phyloP scores from a whole-genome alignment of 83 land plant species.

The Larix sibirica region DNA sequence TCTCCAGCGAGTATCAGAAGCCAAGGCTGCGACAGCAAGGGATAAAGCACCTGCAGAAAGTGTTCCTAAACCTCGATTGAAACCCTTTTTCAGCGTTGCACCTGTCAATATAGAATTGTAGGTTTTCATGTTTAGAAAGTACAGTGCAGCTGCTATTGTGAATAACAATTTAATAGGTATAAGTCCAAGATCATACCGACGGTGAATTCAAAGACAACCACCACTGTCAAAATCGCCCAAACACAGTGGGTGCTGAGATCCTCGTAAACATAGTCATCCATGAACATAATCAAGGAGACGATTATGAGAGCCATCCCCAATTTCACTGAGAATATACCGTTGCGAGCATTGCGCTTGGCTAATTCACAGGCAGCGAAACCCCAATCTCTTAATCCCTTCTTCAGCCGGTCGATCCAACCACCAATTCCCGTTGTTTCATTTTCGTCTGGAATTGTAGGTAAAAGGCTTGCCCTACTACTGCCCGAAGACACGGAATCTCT shows the following conservation, averaged over 20 bases:
- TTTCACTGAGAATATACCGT: slow-evolving; percentile 24
- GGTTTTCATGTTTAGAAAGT: too few relatives aligned
- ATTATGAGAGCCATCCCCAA: slow-evolving; percentile 57
- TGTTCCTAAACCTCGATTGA: slow-evolving; percentile 64
- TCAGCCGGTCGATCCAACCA: too few relatives aligned
- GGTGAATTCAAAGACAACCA: slow-evolving; percentile 65
- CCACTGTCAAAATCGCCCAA: slow-evolving; percentile 85
- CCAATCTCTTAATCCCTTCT: too few relatives aligned
- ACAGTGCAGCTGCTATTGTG: too few relatives aligned
- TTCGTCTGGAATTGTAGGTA: too few relatives aligned
- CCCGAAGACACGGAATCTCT: too few relatives aligned
- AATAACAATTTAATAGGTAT: too few relatives aligned
- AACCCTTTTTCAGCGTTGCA: slow-evolving; percentile 70
- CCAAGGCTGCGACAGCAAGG: slow-evolving; percentile 31
- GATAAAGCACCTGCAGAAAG: slow-evolving; percentile 50
- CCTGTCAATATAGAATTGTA: slow-evolving; percentile 26
- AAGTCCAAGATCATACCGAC: slow-evolving; percentile 37
- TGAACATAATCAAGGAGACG: slow-evolving; percentile 47
- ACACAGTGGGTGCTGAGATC: slow-evolving; percentile 59
- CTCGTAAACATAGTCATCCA: slow-evolving; percentile 31
- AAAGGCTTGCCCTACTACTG: too few relatives aligned
- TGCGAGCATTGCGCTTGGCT: too few relatives aligned
- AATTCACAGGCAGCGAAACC: too few relatives aligned
- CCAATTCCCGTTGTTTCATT: too few relatives aligned
- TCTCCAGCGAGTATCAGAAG: slow-evolving; percentile 26